Evolutionary conservation across 2,329 filamentous ascomycete species (phyloP), one percentile per base, ranked within the genome.

Genomic region (Metarhizium rileyi): DNA sequence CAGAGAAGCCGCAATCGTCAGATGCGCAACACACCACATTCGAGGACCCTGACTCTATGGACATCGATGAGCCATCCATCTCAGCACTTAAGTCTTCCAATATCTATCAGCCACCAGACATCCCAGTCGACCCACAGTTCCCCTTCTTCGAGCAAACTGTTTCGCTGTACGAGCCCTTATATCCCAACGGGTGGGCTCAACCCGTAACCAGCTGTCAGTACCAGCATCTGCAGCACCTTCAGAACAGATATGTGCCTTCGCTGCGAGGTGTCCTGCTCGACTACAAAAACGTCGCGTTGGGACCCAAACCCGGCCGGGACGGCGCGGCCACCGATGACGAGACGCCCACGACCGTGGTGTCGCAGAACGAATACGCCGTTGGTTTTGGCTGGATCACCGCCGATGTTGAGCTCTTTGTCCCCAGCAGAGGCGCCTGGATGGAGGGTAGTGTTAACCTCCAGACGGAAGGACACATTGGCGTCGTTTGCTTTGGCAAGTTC

Each of bases 401-500:
- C 1, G 89, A 94, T 22, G 86, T 95, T 54, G 75, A 94, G 42
- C 71, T 97, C 18, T 94, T 95, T 64, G 78, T 85, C 28, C 91
- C 93, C 0, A 73, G 76, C 48, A 78, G 80, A 43, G 87, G 87
- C 33, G 80, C 83, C 8, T 81, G 78, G 67, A 77, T 97, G 62
- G 84, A 90, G 56, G 93, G 89, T 10, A 83, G 77, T 57, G 78
- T 96, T 50, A 93, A 91, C 60, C 74, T 96, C 27, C 88, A 95
- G 63, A 91, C 86, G 44, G 87, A 93, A 58, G 89, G 88, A 6
- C 89, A 96, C 62, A 76, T 98, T 6, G 90, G 91, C 20, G 78
- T 96, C 3, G 81, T 94, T 10, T 93, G 89, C 65, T 90, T 89
- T 69, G 91, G 91, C 65, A 81, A 89, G 56, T 97, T 97, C 75